Conservation (phyloP, 257 asterid species). For the Pogostemon cablin region DNA sequence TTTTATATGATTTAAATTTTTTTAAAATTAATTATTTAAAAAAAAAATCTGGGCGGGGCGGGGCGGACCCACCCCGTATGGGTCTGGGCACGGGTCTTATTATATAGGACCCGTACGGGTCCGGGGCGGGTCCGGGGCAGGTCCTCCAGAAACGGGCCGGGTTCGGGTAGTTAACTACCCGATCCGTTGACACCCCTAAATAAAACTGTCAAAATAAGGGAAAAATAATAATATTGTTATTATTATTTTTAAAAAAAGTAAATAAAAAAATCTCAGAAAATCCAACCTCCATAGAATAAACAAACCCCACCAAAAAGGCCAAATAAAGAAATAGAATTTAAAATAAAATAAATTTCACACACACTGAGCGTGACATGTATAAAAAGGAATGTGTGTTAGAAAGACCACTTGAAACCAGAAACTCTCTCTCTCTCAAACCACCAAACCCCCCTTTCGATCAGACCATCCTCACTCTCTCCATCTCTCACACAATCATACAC, state of each 20-base stretch:
- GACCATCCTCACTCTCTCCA: conserved; percentile 32
- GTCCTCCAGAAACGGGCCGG: too few species aligned
- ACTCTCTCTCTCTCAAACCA: conserved; percentile 36
- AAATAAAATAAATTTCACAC: conserved; percentile 21
- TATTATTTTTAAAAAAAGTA: background rate
- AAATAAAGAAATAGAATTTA: conserved; percentile 24
- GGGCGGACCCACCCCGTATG: too few species aligned
- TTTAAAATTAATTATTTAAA: too few species aligned
- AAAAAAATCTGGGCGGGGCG: too few species aligned
- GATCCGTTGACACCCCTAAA: too few species aligned
- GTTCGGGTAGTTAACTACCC: too few species aligned
- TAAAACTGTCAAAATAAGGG: background rate
- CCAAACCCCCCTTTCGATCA: conserved; percentile 50
- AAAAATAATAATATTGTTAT: background rate
- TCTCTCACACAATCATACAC: conserved; percentile 27
- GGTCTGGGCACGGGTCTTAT: too few species aligned
- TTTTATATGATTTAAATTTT: too few species aligned
- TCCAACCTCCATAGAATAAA: conserved; percentile 26
- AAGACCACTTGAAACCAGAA: conserved; percentile 34
- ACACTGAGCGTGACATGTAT: conserved; percentile 40
- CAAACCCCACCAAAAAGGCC: conserved; percentile 26
- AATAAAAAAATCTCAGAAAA: conserved; percentile 16
- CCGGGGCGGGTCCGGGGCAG: too few species aligned
- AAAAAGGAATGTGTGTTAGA: conserved; percentile 38
- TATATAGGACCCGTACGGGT: too few species aligned